phyloP scores from a whole-genome alignment of 192 early-diverging fungal species.

The Entomortierella lignicola region DNA sequence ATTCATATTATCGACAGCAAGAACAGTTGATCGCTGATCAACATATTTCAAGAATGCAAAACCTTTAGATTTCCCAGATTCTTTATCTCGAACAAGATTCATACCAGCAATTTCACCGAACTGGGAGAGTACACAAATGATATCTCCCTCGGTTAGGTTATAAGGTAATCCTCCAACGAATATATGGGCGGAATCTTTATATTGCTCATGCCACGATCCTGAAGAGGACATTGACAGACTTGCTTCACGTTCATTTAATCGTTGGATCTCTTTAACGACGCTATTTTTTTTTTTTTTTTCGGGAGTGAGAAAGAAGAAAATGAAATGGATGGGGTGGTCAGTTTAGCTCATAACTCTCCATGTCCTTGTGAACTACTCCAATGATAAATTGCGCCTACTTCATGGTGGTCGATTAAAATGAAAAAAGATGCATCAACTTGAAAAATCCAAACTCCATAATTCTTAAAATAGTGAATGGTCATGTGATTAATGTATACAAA shows the following conservation, averaged over 20 bases:
- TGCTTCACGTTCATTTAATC: constrained; percentile 81
- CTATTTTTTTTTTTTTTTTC: constrained; percentile 48
- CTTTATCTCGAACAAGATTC: constrained; percentile 87
- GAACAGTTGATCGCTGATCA: constrained; percentile 89
- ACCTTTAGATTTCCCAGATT: constrained; percentile 88
- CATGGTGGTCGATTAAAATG: too few relatives aligned
- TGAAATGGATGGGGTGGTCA: too few relatives aligned
- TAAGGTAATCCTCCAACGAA: constrained; percentile 88
- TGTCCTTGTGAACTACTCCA: too few relatives aligned
- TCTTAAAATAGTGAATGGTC: too few relatives aligned
- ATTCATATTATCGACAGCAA: constrained; percentile 97
- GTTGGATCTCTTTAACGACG: constrained; percentile 86
- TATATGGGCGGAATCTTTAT: constrained; percentile 90
- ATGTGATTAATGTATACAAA: too few relatives aligned
- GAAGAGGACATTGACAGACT: constrained; percentile 60
- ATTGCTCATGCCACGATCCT: constrained; percentile 92
- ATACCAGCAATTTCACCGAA: constrained; percentile 94
- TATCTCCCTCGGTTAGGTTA: constrained; percentile 92
- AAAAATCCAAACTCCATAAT: too few relatives aligned
- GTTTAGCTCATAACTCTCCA: too few relatives aligned
- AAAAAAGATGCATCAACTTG: too few relatives aligned
- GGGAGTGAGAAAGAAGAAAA: too few relatives aligned
- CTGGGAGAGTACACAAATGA: constrained; percentile 95
- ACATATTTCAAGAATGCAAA: constrained; percentile 92
- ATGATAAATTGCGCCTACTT: too few relatives aligned